Evolutionary conservation across 2,329 filamentous ascomycete genomes (phyloP).

Genomic region (Aspergillus ochraceus): DNA sequence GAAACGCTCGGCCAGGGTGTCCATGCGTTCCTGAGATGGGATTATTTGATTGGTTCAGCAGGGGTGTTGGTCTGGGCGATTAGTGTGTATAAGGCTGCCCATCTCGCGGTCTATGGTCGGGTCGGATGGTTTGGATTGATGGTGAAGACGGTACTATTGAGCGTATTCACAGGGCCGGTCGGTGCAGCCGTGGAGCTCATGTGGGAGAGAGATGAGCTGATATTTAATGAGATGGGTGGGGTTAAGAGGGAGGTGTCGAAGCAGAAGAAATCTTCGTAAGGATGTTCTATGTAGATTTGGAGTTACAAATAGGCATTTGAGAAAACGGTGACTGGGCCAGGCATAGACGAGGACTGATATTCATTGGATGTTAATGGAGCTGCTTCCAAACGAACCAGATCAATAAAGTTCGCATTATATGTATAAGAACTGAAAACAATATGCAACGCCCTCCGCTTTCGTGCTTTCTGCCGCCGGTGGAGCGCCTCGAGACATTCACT

Average conservation of each 20-base stretch:
- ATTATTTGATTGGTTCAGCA: constrained; percentile 45
- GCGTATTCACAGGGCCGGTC: constrained; percentile 44
- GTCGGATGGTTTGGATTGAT: constrained; percentile 28
- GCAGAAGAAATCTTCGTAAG: constrained; percentile 25
- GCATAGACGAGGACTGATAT: no score
- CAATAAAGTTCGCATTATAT: no score
- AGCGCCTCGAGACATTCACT: no score
- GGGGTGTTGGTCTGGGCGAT: constrained; percentile 49
- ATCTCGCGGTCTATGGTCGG: constrained; percentile 26
- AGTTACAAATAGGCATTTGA: no score
- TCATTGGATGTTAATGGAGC: no score
- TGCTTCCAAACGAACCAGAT: no score
- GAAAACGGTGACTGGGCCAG: no score
- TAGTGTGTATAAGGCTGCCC: constrained; percentile 34
- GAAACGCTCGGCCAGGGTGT: constrained; percentile 42
- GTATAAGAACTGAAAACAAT: no score
- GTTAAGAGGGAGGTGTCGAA: constrained; percentile 32
- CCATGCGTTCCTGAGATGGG: constrained; percentile 51
- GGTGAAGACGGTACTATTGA: constrained; percentile 37
- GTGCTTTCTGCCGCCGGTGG: no score
- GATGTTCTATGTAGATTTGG: no score
- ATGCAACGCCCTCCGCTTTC: no score
- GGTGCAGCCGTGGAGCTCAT: constrained; percentile 48
- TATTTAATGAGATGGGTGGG: constrained; percentile 37
- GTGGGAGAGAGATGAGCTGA: constrained; percentile 52